phyloP scores from a whole-genome alignment of 2,329 filamentous ascomycete genomes.

The Diplocarpon mali region DNA sequence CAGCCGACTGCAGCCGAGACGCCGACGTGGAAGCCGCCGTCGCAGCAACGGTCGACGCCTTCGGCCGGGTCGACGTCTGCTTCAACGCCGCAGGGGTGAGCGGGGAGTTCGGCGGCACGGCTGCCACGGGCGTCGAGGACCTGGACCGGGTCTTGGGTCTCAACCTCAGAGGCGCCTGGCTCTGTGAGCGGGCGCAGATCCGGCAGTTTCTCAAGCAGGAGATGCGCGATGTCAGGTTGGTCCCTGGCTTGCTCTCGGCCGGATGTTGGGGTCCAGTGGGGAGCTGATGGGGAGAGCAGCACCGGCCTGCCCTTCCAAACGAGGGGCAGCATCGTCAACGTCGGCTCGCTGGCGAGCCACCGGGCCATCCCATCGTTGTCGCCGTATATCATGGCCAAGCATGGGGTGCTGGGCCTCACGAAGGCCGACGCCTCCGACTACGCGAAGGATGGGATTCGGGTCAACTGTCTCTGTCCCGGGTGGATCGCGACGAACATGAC shows the following conservation, averaged over 20 bases:
- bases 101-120: slow-evolving; percentile 11
- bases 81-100: slow-evolving; percentile 37
- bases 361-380: slow-evolving; percentile 1
- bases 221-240: slow-evolving; percentile 13
- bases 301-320: slow-evolving; percentile 17
- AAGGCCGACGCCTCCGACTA: slow-evolving; percentile 26
- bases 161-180: slow-evolving; percentile 29
- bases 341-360: slow-evolving; percentile 11
- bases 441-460: slow-evolving; percentile 12
- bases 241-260: not conserved
- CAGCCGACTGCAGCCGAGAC: slow-evolving; percentile 12
- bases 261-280: not conserved
- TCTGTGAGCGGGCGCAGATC: slow-evolving; percentile 29
- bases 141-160: slow-evolving; percentile 26
- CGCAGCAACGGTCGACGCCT: slow-evolving; percentile 32
- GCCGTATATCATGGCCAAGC: slow-evolving; percentile 18
- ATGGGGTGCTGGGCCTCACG: slow-evolving; percentile 26
- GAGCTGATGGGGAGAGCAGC: slow-evolving; percentile 4
- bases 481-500: slow-evolving; percentile 17
- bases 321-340: slow-evolving; percentile 26
- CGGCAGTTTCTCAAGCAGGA: slow-evolving; percentile 21
- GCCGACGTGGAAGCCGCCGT: slow-evolving; percentile 14
- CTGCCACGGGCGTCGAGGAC: slow-evolving; percentile 13
- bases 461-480: slow-evolving; percentile 21
- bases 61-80: slow-evolving; percentile 42